phyloP scores from a whole-genome alignment of 495 filamentous ascomycete species.

The Hypomontagnella monticulosa region DNA sequence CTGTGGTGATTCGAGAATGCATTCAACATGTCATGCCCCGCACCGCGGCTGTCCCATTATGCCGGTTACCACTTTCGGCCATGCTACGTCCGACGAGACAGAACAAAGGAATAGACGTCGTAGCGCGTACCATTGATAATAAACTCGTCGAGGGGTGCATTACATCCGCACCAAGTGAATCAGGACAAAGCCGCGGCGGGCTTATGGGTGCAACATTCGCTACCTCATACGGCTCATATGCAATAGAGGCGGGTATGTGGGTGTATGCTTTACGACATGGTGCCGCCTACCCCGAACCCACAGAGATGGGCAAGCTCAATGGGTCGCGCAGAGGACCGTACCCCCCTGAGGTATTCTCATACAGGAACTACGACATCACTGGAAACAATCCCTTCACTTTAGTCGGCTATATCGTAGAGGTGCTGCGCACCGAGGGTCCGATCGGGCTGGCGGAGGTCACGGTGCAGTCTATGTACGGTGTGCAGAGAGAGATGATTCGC shows the following conservation, averaged over 20 bases:
- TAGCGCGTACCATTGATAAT: conserved; percentile 11
- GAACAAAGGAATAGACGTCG: background rate
- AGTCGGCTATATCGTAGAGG: conserved; percentile 20
- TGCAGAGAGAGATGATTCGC: no score
- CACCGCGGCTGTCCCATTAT: no score
- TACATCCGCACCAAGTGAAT: background rate
- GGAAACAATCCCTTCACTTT: background rate
- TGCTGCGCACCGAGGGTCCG: background rate
- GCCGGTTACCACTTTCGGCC: no score
- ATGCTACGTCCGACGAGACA: background rate
- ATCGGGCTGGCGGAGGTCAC: background rate
- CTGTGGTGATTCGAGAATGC: background rate
- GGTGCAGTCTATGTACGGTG: conserved; percentile 15
- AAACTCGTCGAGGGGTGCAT: conserved; percentile 7
- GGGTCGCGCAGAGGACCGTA: background rate
- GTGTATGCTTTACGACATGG: conserved; percentile 13
- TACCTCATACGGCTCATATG: no score
- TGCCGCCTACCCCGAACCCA: background rate
- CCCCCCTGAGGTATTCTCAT: background rate
- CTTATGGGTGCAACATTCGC: conserved; percentile 11
- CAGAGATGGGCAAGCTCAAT: background rate
- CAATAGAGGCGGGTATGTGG: conserved; percentile 18
- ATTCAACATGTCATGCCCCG: no score
- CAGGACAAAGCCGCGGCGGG: no score
- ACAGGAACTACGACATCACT: background rate